Conservation (phyloP, 805 yeast species). For the Hemisphaericaspora nanyangensis region DNA sequence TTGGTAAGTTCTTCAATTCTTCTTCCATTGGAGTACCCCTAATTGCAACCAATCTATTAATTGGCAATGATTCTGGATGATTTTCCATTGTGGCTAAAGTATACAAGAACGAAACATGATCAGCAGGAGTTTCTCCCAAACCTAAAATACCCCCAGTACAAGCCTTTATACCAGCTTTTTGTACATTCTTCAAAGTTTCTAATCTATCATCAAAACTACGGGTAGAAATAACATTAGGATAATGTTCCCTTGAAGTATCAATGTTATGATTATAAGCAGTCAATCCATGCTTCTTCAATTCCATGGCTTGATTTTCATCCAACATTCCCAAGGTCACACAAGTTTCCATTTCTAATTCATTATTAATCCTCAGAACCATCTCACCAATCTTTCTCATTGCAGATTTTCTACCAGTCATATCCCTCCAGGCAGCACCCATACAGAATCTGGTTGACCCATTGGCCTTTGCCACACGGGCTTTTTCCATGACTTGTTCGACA, state of each 20-base stretch:
- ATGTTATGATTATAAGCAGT: conserved; percentile 82
- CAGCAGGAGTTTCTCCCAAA: conserved; percentile 69
- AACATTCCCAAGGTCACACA: conserved; percentile 84
- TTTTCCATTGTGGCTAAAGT: conserved; percentile 62
- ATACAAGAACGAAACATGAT: conserved; percentile 63
- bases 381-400: conserved; percentile 58
- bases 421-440: conserved; percentile 88
- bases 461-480: conserved; percentile 60
- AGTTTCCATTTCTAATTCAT: conserved; percentile 63
- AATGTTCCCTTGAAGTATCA: conserved; percentile 76
- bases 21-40: conserved; percentile 74
- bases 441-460: conserved; percentile 79
- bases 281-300: conserved; percentile 62
- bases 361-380: conserved; percentile 61
- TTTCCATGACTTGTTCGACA: conserved; percentile 58
- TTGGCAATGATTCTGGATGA: conserved; percentile 85
- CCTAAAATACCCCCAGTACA: conserved; percentile 83
- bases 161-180: conserved; percentile 58
- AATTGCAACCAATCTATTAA: conserved; percentile 72
- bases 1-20: conserved; percentile 40
- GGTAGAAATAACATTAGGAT: conserved; percentile 68
- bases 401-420: conserved; percentile 72
- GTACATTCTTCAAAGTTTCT: conserved; percentile 60
- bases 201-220: conserved; percentile 70
- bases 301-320: conserved; percentile 56